A percentile compares a stretch with the other conserved stretches of the same genome.
These are phyloP conservation scores for Amborella trichopoda DNA, from an alignment of 164 flowering plant genomes.

Conservation along the genomic window DNA sequence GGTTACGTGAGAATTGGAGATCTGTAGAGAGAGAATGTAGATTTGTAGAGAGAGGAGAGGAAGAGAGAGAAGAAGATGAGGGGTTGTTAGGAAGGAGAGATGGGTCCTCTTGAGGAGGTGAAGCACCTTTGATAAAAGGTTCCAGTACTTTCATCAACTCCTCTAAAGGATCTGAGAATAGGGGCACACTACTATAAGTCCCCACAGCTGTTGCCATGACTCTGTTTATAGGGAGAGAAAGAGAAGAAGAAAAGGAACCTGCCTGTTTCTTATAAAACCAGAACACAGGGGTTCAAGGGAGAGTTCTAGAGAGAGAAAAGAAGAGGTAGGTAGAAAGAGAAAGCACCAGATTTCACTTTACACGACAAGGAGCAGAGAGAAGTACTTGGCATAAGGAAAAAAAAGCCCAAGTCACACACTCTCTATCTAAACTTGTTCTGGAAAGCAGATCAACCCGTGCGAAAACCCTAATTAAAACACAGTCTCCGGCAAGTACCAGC, in stretches of 20 bases:
- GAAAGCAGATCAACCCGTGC: not conserved
- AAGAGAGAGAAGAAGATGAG: slow-evolving; percentile 4
- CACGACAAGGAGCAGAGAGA: not conserved
- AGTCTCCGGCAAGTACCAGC: slow-evolving; percentile 3
- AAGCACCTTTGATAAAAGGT: slow-evolving; percentile 85
- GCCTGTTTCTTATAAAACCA: too few relatives aligned
- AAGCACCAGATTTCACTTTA: not conserved
- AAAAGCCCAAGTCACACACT: slow-evolving; percentile 33
- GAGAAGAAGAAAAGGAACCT: not conserved
- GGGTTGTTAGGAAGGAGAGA: slow-evolving; percentile 4
- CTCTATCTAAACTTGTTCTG: slow-evolving; percentile 9
- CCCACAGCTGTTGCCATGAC: slow-evolving; percentile 59
- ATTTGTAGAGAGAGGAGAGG: slow-evolving; percentile 13
- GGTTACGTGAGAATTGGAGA: slow-evolving; percentile 10
- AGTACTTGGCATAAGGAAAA: slow-evolving; percentile 5
- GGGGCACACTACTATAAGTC: slow-evolving; percentile 25
- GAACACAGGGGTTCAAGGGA: too few relatives aligned
- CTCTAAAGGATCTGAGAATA: slow-evolving; percentile 25
- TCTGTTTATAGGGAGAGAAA: slow-evolving; percentile 2
- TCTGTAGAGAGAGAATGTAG: slow-evolving; percentile 3
- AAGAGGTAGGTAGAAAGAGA: too few relatives aligned
- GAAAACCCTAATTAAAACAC: not conserved
- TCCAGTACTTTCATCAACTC: slow-evolving; percentile 90
- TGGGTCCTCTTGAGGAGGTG: slow-evolving; percentile 10
- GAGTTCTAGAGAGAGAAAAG: too few relatives aligned